Evolutionary conservation across 768 basidiomycete species (phyloP), one percentile per base, ranked within the genome.

Genomic region (Leucocoprinus leucothites): DNA sequence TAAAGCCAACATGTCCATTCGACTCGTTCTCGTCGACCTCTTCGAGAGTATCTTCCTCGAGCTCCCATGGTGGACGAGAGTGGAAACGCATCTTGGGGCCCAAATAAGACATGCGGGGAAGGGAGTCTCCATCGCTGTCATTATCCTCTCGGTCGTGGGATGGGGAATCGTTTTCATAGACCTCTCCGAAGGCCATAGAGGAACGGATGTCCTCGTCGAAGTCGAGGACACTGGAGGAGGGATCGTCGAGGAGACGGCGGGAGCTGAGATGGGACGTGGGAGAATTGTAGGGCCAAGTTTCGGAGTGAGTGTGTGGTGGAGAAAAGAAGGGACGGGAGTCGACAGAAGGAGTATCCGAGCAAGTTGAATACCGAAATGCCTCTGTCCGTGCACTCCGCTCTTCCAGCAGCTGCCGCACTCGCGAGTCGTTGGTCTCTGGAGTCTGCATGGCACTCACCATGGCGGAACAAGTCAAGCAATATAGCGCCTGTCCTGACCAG

Each of bases 31-130:
- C 82, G 24, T 76, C 74, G 28, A 76, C 81, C 63, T 77, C 79
- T 26, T 74, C 67, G 2, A 77, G 55, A 3, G 68, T 36, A 35
- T 73, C 77, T 13, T 77, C 82, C 47, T 82, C 86, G 35, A 78
- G 69, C 69, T 91, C 89, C 90, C 90, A 93, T 38, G 90, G 90
- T 16, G 90, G 86, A 22, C 80, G 85, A 58, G 87, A 88, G 68
- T 90, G 87, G 64, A 90, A 83, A 48, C 85, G 83, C 79, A 91
- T 88, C 69, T 83, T 90, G 26, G 90, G 90, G n/a, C 91, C 91
- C 31, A 87, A 81, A 46, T 85, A 71, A 62, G 87, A 90, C 69
- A 91, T 81, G 51, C 85, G 77, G 56, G 76, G 67, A 1, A 76
- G 69, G 35, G 73, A 62, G 8, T 79, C 75, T 43, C 73, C 74